Evolutionary conservation across 1,284 basidiomycete genomes (phyloP).

Genomic region (Fomes fomentarius): DNA sequence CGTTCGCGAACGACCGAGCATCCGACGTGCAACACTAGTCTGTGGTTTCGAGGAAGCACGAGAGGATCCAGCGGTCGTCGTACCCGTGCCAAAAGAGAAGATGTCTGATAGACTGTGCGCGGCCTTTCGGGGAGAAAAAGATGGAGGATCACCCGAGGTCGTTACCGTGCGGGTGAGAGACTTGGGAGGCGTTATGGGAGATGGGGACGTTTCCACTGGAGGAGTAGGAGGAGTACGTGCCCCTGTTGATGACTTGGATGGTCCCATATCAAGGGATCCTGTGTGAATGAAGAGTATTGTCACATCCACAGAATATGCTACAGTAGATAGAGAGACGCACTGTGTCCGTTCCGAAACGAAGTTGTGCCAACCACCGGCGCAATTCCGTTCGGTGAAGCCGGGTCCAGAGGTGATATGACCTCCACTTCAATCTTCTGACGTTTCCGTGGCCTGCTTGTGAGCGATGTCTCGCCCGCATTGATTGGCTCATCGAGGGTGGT

Average conservation of each 20-base stretch:
- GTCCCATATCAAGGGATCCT: neutral
- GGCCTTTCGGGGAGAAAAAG: constrained; percentile 25
- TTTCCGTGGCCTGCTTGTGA: constrained; percentile 30
- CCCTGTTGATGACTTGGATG: constrained; percentile 1
- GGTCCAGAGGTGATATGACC: constrained; percentile 5
- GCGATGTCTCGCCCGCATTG: neutral
- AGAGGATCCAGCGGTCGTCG: neutral
- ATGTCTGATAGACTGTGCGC: constrained; percentile 39
- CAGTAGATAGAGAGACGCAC: constrained; percentile 5
- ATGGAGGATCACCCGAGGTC: constrained; percentile 12
- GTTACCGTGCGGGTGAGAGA: constrained; percentile 24
- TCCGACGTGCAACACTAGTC: constrained; percentile 41
- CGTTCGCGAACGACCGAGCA: constrained; percentile 53
- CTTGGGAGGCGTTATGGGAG: neutral
- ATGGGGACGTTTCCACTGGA: neutral
- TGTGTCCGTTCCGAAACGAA: constrained; percentile 3
- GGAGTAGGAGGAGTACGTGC: constrained; percentile 3
- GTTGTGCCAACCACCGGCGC: neutral
- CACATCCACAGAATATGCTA: no score
- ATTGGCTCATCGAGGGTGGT: constrained; percentile 3
- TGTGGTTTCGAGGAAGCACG: constrained; percentile 14
- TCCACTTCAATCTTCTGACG: constrained; percentile 27
- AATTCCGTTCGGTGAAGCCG: neutral
- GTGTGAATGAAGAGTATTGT: no score
- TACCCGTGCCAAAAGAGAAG: constrained; percentile 32